Evolutionary conservation across 208 protist genomes (phyloP).

Genomic region (Leishmania tropica): DNA sequence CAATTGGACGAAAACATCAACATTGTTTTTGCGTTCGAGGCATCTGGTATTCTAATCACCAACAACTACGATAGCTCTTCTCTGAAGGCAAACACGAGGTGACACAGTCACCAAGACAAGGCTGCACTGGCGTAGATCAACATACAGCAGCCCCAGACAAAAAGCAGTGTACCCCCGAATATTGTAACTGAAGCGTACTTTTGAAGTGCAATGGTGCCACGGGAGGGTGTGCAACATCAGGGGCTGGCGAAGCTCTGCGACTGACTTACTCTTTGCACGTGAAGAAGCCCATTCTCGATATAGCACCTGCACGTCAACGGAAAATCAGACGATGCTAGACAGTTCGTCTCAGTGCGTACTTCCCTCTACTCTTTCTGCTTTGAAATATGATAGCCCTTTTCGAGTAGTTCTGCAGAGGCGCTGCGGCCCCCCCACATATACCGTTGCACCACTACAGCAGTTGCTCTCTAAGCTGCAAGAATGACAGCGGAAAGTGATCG

Average conservation of each 20-base stretch:
- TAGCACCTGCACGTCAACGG: no score
- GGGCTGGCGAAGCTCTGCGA: neutral
- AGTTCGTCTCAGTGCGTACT: neutral
- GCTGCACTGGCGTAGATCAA: conserved; percentile 34
- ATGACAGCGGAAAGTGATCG: conserved; percentile 47
- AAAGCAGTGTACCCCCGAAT: neutral
- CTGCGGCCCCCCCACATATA: neutral
- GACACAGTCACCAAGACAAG: conserved; percentile 40
- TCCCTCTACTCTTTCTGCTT: neutral
- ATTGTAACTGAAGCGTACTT: neutral
- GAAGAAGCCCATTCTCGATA: neutral
- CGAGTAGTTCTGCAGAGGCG: neutral
- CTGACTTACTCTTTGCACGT: neutral
- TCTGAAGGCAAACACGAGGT: conserved; percentile 40
- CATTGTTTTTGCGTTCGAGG: conserved; percentile 41
- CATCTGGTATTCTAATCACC: conserved; percentile 32
- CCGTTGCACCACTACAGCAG: neutral
- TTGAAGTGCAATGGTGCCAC: neutral
- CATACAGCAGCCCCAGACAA: neutral
- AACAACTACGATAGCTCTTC: conserved; percentile 42
- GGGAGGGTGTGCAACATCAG: neutral
- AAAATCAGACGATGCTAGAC: neutral
- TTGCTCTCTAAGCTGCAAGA: neutral
- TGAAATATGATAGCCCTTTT: neutral
- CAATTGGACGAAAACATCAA: conserved; percentile 23